Evolutionary conservation across 257 asterid genomes (phyloP).

Genomic region (Capsicum baccatum): DNA sequence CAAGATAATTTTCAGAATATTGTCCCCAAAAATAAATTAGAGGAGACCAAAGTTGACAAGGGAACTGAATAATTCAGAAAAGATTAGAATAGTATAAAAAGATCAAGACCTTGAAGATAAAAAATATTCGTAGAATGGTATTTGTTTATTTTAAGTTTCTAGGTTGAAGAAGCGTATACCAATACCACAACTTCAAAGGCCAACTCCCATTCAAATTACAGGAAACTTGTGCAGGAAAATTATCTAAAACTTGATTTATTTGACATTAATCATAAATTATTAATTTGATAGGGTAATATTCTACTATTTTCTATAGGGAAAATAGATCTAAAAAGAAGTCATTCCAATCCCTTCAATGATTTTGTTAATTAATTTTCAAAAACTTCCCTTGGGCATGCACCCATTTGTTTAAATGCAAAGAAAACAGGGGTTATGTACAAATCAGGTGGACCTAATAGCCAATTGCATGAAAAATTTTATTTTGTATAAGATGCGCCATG

Average conservation of each 20-base stretch:
- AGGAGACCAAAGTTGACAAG: conserved; percentile 1
- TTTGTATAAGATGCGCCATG: too few species aligned
- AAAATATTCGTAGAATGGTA: too few species aligned
- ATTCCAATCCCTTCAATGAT: neutral
- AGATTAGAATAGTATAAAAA: neutral
- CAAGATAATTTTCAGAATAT: neutral
- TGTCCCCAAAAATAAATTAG: neutral
- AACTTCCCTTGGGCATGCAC: neutral
- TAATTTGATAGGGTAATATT: neutral
- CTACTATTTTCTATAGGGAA: neutral
- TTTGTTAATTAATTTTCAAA: neutral
- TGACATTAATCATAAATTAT: conserved; percentile 3
- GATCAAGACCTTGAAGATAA: neutral
- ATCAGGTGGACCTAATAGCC: conserved; percentile 11
- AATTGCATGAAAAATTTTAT: neutral
- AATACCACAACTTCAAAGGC: neutral
- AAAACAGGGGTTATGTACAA: neutral
- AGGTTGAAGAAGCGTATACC: neutral
- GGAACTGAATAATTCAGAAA: neutral
- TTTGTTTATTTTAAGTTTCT: neutral
- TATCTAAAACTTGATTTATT: neutral
- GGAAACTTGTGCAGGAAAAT: neutral
- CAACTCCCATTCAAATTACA: neutral
- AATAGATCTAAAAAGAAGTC: neutral
- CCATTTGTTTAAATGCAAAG: neutral